These are phyloP conservation scores for Tulasnella sp. DNA, from an alignment of 768 basidiomycete genomes.

Conservation along the genomic window DNA sequence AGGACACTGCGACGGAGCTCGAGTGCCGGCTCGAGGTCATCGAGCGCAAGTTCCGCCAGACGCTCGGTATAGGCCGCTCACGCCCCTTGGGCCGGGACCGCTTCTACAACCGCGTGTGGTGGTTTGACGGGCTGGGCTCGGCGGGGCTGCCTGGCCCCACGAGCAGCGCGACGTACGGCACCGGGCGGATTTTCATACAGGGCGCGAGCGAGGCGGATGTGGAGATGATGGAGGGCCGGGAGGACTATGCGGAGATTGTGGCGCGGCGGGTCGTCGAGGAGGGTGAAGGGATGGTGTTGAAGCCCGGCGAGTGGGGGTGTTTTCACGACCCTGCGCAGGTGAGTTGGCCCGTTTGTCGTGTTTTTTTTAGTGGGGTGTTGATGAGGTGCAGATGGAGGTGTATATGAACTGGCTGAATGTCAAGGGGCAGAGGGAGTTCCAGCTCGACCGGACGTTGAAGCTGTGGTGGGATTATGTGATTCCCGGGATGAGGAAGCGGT, in stretches of 20 bases:
- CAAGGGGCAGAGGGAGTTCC: slow-evolving; percentile 80
- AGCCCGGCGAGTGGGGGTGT: slow-evolving; percentile 77
- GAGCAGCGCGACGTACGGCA: slow-evolving; percentile 70
- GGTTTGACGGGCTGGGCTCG: slow-evolving; percentile 89
- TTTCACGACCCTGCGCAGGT: slow-evolving; percentile 85
- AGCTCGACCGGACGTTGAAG: slow-evolving; percentile 58
- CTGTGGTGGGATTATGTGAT: slow-evolving; percentile 80
- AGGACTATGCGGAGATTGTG: slow-evolving; percentile 35
- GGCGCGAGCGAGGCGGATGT: slow-evolving; percentile 76
- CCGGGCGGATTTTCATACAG: slow-evolving; percentile 85
- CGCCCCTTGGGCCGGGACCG: slow-evolving; percentile 85
- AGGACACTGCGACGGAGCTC: slow-evolving; percentile 77
- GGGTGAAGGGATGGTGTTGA: slow-evolving; percentile 71
- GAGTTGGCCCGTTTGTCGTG: slow-evolving; percentile 21
- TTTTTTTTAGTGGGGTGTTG: not conserved
- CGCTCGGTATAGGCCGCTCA: slow-evolving; percentile 70
- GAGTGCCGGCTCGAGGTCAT: slow-evolving; percentile 73
- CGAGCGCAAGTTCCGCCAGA: slow-evolving; percentile 88
- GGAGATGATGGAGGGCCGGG: slow-evolving; percentile 51
- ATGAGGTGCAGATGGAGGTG: slow-evolving; percentile 53
- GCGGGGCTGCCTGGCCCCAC: slow-evolving; percentile 64
- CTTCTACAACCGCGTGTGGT: slow-evolving; percentile 94
- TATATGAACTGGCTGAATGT: slow-evolving; percentile 83
- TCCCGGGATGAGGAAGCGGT: slow-evolving; percentile 64
- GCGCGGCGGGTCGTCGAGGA: slow-evolving; percentile 43